These are phyloP conservation scores for Parsonsia alboflavescens DNA, from an alignment of 257 asterid genomes.

Conservation along the genomic window DNA sequence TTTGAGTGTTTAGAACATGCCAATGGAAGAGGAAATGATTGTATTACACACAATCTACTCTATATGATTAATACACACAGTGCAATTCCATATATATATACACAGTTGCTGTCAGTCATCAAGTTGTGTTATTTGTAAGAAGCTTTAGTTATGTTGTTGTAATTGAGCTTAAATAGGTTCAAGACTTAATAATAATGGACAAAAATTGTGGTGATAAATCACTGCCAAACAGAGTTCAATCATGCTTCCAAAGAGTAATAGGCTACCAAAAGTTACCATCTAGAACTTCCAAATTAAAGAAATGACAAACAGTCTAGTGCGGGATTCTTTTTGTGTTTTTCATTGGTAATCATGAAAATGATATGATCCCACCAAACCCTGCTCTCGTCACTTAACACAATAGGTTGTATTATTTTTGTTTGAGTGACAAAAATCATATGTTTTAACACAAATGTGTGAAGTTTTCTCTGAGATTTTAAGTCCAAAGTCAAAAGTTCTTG, in stretches of 20 bases:
- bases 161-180: background rate
- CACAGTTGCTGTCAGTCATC: too few species aligned
- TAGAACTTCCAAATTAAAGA: background rate
- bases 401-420: background rate
- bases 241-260: background rate
- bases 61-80: too few species aligned
- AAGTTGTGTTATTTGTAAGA: background rate
- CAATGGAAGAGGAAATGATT: too few species aligned
- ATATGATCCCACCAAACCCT: slow-evolving; percentile 4
- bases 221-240: background rate
- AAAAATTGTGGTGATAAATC: background rate
- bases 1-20: too few species aligned
- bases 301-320: background rate
- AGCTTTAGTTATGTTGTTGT: background rate
- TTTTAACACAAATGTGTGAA: background rate
- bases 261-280: background rate
- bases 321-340: background rate
- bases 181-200: background rate
- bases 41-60: too few species aligned
- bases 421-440: background rate
- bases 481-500: background rate
- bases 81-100: too few species aligned
- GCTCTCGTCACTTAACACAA: slow-evolving; percentile 5
- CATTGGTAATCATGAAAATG: slow-evolving; percentile 1
- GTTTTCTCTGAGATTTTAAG: background rate